Percentiles rank a stretch among this genome's conserved stretches.
Evolutionary conservation across 768 basidiomycete genomes (phyloP).

Genomic region (Erythrobasidium yunnanense): DNA sequence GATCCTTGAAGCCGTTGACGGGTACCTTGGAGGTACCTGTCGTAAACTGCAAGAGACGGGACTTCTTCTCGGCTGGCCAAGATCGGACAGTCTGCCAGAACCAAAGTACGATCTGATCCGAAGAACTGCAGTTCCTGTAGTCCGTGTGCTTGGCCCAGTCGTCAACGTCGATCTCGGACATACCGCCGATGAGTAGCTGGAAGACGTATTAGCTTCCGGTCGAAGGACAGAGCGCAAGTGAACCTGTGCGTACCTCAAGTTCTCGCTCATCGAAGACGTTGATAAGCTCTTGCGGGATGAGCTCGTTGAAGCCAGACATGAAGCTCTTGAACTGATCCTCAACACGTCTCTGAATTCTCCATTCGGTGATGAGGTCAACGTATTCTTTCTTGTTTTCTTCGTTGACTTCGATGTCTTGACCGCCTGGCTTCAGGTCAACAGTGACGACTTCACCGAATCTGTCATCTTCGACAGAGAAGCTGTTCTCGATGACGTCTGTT

Average conservation of each 20-base stretch:
- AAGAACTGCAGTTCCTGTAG: conserved; percentile 80
- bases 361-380: conserved; percentile 84
- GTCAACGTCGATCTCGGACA: conserved; percentile 97
- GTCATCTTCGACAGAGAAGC: conserved; percentile 91
- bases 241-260: conserved; percentile 54
- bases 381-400: conserved; percentile 99
- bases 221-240: conserved; percentile 9
- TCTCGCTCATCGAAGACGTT: conserved; percentile 99
- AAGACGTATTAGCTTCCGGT: conserved; percentile 22
- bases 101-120: conserved; percentile 96
- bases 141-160: conserved; percentile 96
- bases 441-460: conserved; percentile 97
- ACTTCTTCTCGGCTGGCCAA: conserved; percentile 98
- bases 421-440: conserved; percentile 83
- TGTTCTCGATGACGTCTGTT: conserved; percentile 94
- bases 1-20: conserved; percentile 95
- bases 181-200: conserved; percentile 84
- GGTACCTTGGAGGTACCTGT: conserved; percentile 85
- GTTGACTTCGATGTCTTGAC: conserved; percentile 73
- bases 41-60: conserved; percentile 86
- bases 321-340: conserved; percentile 99
- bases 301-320: conserved; percentile 99
- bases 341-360: conserved; percentile 92
- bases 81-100: conserved; percentile 83
- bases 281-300: conserved; percentile 93